These are phyloP conservation scores for Lyophyllum semitale DNA, from an alignment of 768 basidiomycete species.

Conservation along the genomic window DNA sequence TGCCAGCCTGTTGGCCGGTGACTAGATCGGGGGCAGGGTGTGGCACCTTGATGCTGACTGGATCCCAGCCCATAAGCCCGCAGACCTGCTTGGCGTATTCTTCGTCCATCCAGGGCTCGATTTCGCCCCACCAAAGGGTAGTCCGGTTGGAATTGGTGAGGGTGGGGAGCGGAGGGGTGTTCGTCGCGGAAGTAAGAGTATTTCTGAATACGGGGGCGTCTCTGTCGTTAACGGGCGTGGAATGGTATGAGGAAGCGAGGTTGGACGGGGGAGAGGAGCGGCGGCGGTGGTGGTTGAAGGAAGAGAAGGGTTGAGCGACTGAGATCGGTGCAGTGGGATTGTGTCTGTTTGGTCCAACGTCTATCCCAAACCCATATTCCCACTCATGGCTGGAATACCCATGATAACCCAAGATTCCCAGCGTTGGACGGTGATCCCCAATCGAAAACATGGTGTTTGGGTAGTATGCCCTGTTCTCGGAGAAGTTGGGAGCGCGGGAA, in stretches of 20 bases:
- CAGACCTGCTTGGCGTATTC: constrained; percentile 91
- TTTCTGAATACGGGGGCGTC: constrained; percentile 32
- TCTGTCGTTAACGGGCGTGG: constrained; percentile 29
- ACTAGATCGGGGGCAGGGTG: constrained; percentile 56
- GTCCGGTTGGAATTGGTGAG: constrained; percentile 41
- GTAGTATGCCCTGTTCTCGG: constrained; percentile 20
- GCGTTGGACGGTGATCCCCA: constrained; percentile 34
- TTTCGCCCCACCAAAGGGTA: constrained; percentile 84
- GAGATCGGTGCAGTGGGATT: constrained; percentile 28
- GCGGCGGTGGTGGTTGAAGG: constrained; percentile 45
- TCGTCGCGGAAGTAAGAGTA: constrained; percentile 14
- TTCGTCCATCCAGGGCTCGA: constrained; percentile 98
- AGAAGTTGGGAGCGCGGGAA: constrained; percentile 21
- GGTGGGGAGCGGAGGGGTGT: constrained; percentile 26
- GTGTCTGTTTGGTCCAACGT: constrained; percentile 46
- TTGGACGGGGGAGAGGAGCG: constrained; percentile 37
- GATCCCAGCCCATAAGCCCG: constrained; percentile 84
- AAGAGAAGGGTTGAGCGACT: constrained; percentile 36
- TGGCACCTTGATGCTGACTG: constrained; percentile 72
- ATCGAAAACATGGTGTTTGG: constrained; percentile 19
- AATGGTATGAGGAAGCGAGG: constrained; percentile 27
- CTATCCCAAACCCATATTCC: constrained; percentile 29
- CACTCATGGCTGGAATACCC: constrained; percentile 26
- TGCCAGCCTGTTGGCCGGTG: constrained; percentile 65
- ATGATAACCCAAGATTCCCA: constrained; percentile 15